Base-by-base conservation (phyloP, 2,329 filamentous ascomycete species). In the Claviceps paspali region DNA sequence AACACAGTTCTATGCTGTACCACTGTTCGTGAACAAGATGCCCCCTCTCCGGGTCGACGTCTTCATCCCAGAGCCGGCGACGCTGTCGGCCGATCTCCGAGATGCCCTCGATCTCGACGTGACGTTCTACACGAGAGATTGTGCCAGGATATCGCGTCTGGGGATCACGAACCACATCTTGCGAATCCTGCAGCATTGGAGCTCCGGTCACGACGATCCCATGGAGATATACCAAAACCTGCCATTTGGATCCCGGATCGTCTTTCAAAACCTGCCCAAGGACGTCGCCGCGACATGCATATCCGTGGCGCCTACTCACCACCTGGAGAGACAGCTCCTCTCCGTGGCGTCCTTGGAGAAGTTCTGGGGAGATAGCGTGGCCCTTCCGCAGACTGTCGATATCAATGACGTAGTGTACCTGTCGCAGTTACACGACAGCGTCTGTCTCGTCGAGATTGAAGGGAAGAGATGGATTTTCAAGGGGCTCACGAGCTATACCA, bases 161-260 rank as follows among this genome's bases (percentile, higher is more conserved):
- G 68, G 63, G 12, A 65, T 77, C 41, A 61, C 67, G 4, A 62
- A 56, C 15, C 65, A 76, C 50, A 60, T 78, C 10, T 52, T 74
- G 14, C 63, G 70, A 14, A 64, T 66, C 27, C 57, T 78, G 11
- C 65, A 75, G 26, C 35, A 55, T 29, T 75, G 71, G 66, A 69
- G 65, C 1, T 45, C 44, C 5, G 46, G 44, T 4, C 47, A 58
- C 17, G 30, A 45, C 1, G 50, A 61, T 9, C 52, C 49, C 10
- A 29, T 40, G 31, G 23, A 47, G 15, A 42, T 62, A 40, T 74
- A 72, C 48, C 50, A 44, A n/a, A 52, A 51, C 3, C 48, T 69
- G 5, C 70, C 72, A 0, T 76, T 75, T 47, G 73, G 73, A 2
- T 72, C 72, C 22, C 62, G 65, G 28, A 67, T 78, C 35, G 61